These are phyloP conservation scores for Globisporangium takayamanum DNA, from an alignment of 352 stramenopile genomes.

Conservation along the genomic window DNA sequence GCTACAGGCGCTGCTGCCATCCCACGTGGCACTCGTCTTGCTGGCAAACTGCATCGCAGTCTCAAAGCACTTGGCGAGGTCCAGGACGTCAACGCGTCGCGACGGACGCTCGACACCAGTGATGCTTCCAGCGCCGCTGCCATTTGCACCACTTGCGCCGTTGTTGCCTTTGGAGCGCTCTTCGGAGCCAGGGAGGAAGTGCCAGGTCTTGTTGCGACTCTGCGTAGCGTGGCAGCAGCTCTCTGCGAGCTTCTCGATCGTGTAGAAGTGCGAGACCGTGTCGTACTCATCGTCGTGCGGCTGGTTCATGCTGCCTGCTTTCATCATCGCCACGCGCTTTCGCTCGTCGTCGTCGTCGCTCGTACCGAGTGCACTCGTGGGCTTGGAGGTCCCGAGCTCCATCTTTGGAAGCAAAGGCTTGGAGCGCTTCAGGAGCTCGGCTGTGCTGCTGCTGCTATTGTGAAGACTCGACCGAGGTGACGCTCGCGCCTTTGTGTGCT, in stretches of 20 bases:
- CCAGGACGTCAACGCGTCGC: slow-evolving; percentile 54
- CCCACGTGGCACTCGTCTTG: slow-evolving; percentile 32
- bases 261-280: slow-evolving; percentile 68
- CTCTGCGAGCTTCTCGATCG: slow-evolving; percentile 62
- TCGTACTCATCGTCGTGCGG: slow-evolving; percentile 25
- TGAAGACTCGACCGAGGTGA: slow-evolving; percentile 3
- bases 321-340: neutral
- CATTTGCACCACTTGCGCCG: slow-evolving; percentile 19
- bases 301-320: slow-evolving; percentile 12
- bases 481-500: neutral
- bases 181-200: slow-evolving; percentile 58
- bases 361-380: neutral
- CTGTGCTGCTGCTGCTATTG: neutral
- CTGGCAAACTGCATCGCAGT: slow-evolving; percentile 52
- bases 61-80: slow-evolving; percentile 68
- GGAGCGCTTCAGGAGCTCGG: slow-evolving; percentile 6
- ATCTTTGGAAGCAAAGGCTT: slow-evolving; percentile 17
- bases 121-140: slow-evolving; percentile 26
- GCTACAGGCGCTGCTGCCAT: slow-evolving; percentile 22
- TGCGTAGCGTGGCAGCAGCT: slow-evolving; percentile 66
- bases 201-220: slow-evolving; percentile 68
- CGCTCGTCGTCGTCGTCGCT: slow-evolving; percentile 5
- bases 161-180: slow-evolving; percentile 49
- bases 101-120: slow-evolving; percentile 55
- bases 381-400: slow-evolving; percentile 2